Conservation (phyloP, 352 stramenopile genomes). For the Pythium pectinolyticum region DNA sequence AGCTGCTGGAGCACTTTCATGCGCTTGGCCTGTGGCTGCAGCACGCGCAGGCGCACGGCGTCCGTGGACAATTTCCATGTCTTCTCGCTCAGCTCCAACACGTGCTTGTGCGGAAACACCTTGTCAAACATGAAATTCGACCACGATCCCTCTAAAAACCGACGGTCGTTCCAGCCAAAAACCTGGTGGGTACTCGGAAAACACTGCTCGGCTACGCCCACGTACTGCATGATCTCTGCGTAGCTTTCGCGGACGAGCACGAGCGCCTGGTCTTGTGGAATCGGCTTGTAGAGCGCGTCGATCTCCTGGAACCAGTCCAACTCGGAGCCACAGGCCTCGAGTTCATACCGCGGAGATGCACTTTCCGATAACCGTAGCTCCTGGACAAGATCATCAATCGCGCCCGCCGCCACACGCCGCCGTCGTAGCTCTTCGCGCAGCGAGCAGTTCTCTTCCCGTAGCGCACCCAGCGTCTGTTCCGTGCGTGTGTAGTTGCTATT, state of each 20-base stretch:
- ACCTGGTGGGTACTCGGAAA: conserved; percentile 22
- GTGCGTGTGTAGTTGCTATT: conserved; percentile 10
- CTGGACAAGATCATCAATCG: conserved; percentile 1
- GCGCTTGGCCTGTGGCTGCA: conserved; percentile 33
- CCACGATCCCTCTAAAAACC: conserved; percentile 35
- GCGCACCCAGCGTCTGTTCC: conserved; percentile 6
- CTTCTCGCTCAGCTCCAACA: conserved; percentile 24
- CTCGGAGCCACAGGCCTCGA: neutral
- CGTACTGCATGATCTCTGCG: conserved; percentile 16
- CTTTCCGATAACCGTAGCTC: conserved; percentile 1
- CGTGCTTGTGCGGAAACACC: conserved; percentile 31
- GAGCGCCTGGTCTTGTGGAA: neutral
- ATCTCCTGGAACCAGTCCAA: conserved; percentile 13
- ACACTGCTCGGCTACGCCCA: conserved; percentile 7
- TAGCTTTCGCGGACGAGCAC: conserved; percentile 12
- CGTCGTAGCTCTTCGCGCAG: conserved; percentile 16
- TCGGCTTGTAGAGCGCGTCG: neutral
- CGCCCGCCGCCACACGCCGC: neutral
- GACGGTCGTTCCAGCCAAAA: conserved; percentile 40
- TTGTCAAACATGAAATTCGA: conserved; percentile 45
- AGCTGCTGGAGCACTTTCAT: conserved; percentile 36
- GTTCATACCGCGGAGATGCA: neutral
- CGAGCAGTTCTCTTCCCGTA: conserved; percentile 19
- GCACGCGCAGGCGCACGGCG: conserved; percentile 23
- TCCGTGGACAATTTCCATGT: conserved; percentile 38